Base-by-base conservation (phyloP, 768 basidiomycete genomes). In the Naganishia randhawae region DNA sequence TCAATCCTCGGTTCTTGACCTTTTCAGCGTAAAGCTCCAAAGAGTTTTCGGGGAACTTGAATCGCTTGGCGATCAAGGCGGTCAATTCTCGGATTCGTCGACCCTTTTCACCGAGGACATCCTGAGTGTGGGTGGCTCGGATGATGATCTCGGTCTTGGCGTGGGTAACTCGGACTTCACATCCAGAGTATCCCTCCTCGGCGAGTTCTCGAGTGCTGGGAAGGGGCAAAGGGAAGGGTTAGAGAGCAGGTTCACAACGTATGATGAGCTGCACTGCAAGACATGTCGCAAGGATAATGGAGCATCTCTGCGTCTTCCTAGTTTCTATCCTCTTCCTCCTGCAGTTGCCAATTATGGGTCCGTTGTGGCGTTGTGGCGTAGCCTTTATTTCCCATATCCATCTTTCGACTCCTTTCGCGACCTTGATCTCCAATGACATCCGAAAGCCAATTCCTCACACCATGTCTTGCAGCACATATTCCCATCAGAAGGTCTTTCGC, bases 71-170 rank as follows among this genome's bases (percentile, higher is more conserved):
- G 73, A 99, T 93, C 82, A 99, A 90, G 51, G 92, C 85, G 71
- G 95, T 99, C 77, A 99, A 87, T 84, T 99, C 95, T 80, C 96
- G 90, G 79, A 99, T 98, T 81, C 96, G 90, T 80, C 95, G 92
- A 72, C 95, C 96, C 84, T 99, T 99, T 84, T 98, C 96, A 76
- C 95, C 95, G 73, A 97, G 87, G 73, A 98, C 94, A 81, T 98
- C 94, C 71, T 82, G 81, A 71, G 96, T 98, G 85, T 98, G 96
- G 75, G 95, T 98, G 68, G 96, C 96, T 77, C 95, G 92, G 83
- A 99, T 97, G 84, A 99, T 98, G 81, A 99, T 97, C 91, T 99
- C 96, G 75, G 96, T 99, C 78, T 95, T 90, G 71, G 95, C 94
- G 81, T 98, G 95, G 74, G 96, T 97, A 71, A 97, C 94, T 78